phyloP scores from a whole-genome alignment of 2,329 filamentous ascomycete species.

The Calonectria hongkongensis region DNA sequence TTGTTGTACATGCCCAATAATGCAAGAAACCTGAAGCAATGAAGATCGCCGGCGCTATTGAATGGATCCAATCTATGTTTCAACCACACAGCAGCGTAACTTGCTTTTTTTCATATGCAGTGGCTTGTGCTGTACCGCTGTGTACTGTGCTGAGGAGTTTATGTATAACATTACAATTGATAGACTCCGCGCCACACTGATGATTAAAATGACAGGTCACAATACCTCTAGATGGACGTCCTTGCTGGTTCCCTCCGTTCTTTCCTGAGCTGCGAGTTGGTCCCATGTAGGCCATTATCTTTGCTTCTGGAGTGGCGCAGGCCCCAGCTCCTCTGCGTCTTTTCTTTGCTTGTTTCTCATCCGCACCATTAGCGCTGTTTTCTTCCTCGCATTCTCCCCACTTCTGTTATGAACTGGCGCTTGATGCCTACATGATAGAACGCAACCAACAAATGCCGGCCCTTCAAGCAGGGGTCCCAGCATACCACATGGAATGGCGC shows the following conservation, averaged over 20 bases:
- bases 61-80: too few species aligned
- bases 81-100: not conserved
- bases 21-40: not conserved
- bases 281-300: not conserved
- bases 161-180: not conserved
- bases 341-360: not conserved
- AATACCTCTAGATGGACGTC: not conserved
- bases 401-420: not conserved
- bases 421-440: not conserved
- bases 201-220: not conserved
- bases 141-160: not conserved
- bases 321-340: not conserved
- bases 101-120: too few species aligned
- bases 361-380: constrained; percentile 12
- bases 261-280: not conserved
- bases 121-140: not conserved
- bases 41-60: not conserved
- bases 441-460: constrained; percentile 34
- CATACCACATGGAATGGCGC: constrained; percentile 42
- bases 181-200: not conserved
- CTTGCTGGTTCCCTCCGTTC: not conserved
- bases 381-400: not conserved
- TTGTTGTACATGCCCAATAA: not conserved
- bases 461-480: constrained; percentile 30
- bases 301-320: not conserved